Percentiles rank a stretch among this genome's conserved stretches.
These are phyloP conservation scores for Starmerella apicola DNA, from an alignment of 805 yeast species.

Conservation along the genomic window DNA sequence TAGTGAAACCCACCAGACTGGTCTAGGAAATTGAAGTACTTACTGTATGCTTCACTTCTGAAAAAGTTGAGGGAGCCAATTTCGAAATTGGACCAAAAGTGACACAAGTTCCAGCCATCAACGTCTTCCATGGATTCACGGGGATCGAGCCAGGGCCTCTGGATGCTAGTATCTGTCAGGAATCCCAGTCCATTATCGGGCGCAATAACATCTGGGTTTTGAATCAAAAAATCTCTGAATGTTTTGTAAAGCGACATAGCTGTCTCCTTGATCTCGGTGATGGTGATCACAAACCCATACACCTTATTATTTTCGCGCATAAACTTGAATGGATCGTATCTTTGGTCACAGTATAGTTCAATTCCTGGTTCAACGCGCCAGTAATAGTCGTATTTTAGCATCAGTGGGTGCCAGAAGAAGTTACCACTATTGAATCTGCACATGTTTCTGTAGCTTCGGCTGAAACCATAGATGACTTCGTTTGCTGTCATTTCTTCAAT, in stretches of 20 bases:
- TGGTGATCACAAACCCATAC: conserved; percentile 77
- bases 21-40: conserved; percentile 58
- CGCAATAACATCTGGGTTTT: conserved; percentile 49
- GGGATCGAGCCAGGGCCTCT: conserved; percentile 9
- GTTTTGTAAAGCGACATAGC: conserved; percentile 76
- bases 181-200: conserved; percentile 49
- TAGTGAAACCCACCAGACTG: conserved; percentile 71
- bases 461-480: conserved; percentile 51
- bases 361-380: conserved; percentile 95
- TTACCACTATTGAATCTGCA: conserved; percentile 88
- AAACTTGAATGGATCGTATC: conserved; percentile 64
- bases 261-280: conserved; percentile 73
- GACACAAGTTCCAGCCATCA: conserved; percentile 63
- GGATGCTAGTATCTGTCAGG: conserved; percentile 40
- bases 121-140: conserved; percentile 30
- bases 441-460: conserved; percentile 76
- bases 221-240: conserved; percentile 50
- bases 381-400: conserved; percentile 70
- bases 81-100: conserved; percentile 81
- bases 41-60: conserved; percentile 54
- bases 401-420: conserved; percentile 66
- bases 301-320: conserved; percentile 65
- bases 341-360: conserved; percentile 66
- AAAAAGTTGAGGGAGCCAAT: conserved; percentile 64
- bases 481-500: conserved; percentile 35